These are phyloP conservation scores for Nemophila menziesii DNA, from an alignment of 257 asterid species.

Conservation along the genomic window DNA sequence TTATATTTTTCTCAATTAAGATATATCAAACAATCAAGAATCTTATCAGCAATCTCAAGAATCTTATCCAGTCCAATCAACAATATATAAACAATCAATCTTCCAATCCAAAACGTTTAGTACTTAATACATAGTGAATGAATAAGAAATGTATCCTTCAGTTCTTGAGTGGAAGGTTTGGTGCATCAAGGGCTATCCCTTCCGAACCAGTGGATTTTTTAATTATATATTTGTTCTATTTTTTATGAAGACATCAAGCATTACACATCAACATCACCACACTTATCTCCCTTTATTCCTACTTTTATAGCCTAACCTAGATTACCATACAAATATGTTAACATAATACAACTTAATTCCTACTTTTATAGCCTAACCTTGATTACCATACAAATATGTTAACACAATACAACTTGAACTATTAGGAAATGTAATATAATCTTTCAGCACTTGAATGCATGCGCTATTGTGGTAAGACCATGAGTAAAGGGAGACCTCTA, in stretches of 20 bases:
- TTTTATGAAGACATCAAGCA: conserved; percentile 91
- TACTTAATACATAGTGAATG: neutral
- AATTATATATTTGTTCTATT: conserved; percentile 94
- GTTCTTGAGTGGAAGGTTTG: conserved; percentile 70
- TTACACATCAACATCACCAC: conserved; percentile 91
- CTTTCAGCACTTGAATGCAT: neutral
- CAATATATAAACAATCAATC: neutral
- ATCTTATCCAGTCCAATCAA: conserved; percentile 53
- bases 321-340: too few relatives aligned
- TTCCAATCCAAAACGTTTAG: too few relatives aligned
- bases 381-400: neutral
- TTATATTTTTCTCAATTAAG: too few relatives aligned
- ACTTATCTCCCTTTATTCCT: conserved; percentile 95
- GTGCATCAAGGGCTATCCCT: conserved; percentile 55
- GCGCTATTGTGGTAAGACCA: conserved; percentile 85
- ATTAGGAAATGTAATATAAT: too few relatives aligned
- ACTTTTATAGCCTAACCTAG: too few relatives aligned
- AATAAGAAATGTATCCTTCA: conserved; percentile 38
- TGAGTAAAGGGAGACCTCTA: conserved; percentile 98
- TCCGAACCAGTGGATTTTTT: conserved; percentile 81
- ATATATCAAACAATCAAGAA: too few relatives aligned
- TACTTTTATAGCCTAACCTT: conserved; percentile 79
- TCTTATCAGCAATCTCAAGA: conserved; percentile 86
- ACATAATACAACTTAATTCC: too few relatives aligned
- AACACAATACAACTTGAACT: neutral